phyloP scores from a whole-genome alignment of 2,329 filamentous ascomycete genomes.

The Metarhizium rileyi region DNA sequence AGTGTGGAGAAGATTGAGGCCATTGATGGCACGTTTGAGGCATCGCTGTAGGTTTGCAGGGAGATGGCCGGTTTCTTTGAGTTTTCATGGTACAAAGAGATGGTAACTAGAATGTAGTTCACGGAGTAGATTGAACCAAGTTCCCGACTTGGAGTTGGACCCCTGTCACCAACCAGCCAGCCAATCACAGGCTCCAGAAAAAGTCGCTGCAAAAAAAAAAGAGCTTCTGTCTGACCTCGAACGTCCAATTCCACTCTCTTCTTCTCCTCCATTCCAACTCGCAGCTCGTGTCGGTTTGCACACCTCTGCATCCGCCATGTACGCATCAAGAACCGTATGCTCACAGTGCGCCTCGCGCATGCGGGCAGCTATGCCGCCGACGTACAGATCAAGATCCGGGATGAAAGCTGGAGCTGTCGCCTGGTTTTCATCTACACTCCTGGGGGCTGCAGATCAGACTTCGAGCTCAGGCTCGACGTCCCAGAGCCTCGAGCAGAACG shows the following conservation, averaged over 20 bases:
- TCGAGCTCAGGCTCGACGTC: not conserved
- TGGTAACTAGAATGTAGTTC: no score
- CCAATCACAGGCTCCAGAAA: conserved; percentile 3
- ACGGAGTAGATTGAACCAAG: no score
- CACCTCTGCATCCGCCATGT: conserved; percentile 17
- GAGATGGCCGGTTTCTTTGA: no score
- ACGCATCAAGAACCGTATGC: conserved; percentile 24
- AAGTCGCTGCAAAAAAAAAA: not conserved
- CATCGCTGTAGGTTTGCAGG: conserved; percentile 10
- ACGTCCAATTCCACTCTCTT: no score
- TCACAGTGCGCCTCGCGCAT: conserved; percentile 23
- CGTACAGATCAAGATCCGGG: not conserved
- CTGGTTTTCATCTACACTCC: conserved; percentile 16
- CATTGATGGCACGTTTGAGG: conserved; percentile 32
- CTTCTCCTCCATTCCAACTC: not conserved
- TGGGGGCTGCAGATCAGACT: conserved; percentile 6
- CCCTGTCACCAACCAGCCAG: not conserved
- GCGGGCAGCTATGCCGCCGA: conserved; percentile 9
- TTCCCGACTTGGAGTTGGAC: not conserved
- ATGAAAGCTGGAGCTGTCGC: conserved; percentile 2
- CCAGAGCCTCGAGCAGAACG: not conserved
- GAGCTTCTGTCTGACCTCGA: not conserved
- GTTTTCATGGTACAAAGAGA: no score
- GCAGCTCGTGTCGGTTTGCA: not conserved
- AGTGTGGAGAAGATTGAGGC: conserved; percentile 39